Percentiles rank a stretch among this genome's conserved stretches.
Conservation (phyloP, 148 eudicot species). For the Chenopodium album region DNA sequence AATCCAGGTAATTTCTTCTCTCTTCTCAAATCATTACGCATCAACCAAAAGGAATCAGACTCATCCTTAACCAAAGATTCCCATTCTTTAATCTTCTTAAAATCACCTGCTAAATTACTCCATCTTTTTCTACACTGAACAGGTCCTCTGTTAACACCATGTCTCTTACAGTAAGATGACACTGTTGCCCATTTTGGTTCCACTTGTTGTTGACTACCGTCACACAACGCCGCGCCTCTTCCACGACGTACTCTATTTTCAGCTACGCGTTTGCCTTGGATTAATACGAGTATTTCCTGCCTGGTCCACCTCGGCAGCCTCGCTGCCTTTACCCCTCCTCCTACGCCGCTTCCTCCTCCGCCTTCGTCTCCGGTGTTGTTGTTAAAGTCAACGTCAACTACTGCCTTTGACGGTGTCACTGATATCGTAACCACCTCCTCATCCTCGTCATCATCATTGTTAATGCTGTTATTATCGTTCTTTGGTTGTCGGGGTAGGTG, state of each 20-base stretch:
- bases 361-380: no score
- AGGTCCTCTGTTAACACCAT: conserved; percentile 28
- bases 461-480: no score
- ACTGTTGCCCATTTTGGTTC: conserved; percentile 37
- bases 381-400: no score
- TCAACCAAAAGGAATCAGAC: conserved; percentile 30
- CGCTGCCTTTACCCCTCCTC: conserved; percentile 42
- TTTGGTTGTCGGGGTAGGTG: background rate
- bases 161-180: conserved; percentile 24
- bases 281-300: conserved; percentile 79
- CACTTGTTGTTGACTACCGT: conserved; percentile 21
- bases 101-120: conserved; percentile 37
- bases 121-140: conserved; percentile 36
- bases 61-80: conserved; percentile 18
- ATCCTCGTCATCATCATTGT: background rate
- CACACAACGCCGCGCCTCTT: conserved; percentile 28
- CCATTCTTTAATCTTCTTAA: conserved; percentile 26
- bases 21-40: conserved; percentile 39
- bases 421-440: no score
- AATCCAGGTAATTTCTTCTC: conserved; percentile 31
- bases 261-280: conserved; percentile 79
- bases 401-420: no score
- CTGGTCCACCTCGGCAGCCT: conserved; percentile 85
- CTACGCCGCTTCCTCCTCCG: conserved; percentile 17
- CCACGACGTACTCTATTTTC: conserved; percentile 74